These are phyloP conservation scores for Exophiala oligosperma DNA, from an alignment of 2,329 filamentous ascomycete genomes.

Conservation along the genomic window DNA sequence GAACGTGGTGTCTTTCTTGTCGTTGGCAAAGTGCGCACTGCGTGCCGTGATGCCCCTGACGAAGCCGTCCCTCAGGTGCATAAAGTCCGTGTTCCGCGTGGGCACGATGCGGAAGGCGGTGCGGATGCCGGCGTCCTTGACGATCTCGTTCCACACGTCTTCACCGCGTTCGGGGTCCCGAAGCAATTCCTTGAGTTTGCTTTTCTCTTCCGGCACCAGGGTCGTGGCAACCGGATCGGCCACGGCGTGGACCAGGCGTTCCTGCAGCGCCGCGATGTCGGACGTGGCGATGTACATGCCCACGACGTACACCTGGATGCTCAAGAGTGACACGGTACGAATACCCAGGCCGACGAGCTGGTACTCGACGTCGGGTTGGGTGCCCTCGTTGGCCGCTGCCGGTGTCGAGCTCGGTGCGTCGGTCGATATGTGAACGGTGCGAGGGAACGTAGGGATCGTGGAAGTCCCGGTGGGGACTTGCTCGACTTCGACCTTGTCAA, in stretches of 20 bases:
- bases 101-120: slow-evolving; percentile 82
- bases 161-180: slow-evolving; percentile 69
- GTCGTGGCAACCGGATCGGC: slow-evolving; percentile 67
- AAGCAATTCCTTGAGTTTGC: slow-evolving; percentile 66
- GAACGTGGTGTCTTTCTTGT: slow-evolving; percentile 43
- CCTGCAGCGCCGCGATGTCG: slow-evolving; percentile 79
- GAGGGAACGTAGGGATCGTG: slow-evolving; percentile 77
- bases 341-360: slow-evolving; percentile 85
- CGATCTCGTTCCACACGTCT: slow-evolving; percentile 70
- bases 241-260: slow-evolving; percentile 71
- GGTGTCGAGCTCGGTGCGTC: slow-evolving; percentile 39
- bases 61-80: slow-evolving; percentile 87
- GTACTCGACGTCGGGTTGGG: slow-evolving; percentile 65
- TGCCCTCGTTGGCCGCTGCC: slow-evolving; percentile 36
- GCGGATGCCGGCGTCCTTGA: slow-evolving; percentile 67
- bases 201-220: slow-evolving; percentile 78
- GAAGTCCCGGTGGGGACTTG: slow-evolving; percentile 78
- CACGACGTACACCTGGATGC: slow-evolving; percentile 91
- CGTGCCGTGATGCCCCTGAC: slow-evolving; percentile 79
- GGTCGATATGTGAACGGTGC: slow-evolving; percentile 63
- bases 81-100: slow-evolving; percentile 91
- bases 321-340: slow-evolving; percentile 83
- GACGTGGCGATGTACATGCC: slow-evolving; percentile 86
- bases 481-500: slow-evolving; percentile 60
- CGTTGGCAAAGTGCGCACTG: slow-evolving; percentile 58